A percentile compares a stretch with the other conserved stretches of the same genome.
Conservation (phyloP, 2,329 filamentous ascomycete species). For the Tolypocladium paradoxum region DNA sequence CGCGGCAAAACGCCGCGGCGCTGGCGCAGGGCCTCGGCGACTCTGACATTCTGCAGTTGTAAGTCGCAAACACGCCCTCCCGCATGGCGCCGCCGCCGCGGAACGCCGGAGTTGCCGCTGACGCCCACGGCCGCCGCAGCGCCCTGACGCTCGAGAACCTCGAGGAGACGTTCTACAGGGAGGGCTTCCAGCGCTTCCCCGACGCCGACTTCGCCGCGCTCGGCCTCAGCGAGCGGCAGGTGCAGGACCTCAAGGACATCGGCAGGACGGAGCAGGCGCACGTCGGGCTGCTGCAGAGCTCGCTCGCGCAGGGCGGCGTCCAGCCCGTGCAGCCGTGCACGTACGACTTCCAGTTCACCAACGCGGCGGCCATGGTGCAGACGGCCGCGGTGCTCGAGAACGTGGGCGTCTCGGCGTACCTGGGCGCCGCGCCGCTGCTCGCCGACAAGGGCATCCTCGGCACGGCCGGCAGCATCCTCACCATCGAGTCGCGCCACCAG, state of each 20-base stretch:
- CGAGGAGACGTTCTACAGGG: slow-evolving; percentile 60
- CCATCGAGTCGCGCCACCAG: slow-evolving; percentile 64
- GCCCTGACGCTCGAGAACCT: slow-evolving; percentile 67
- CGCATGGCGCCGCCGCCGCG: too few relatives aligned
- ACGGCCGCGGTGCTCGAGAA: slow-evolving; percentile 62
- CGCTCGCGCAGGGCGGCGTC: slow-evolving; percentile 51
- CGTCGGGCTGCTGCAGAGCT: slow-evolving; percentile 32
- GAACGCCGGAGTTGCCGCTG: too few relatives aligned
- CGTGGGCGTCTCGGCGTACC: slow-evolving; percentile 62
- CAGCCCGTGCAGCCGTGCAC: slow-evolving; percentile 57
- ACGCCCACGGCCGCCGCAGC: slow-evolving; percentile 7
- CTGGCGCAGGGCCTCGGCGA: slow-evolving; percentile 36
- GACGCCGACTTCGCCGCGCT: slow-evolving; percentile 51
- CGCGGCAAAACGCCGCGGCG: slow-evolving; percentile 39
- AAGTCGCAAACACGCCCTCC: too few relatives aligned
- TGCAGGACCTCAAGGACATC: slow-evolving; percentile 46
- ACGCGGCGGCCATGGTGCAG: slow-evolving; percentile 55
- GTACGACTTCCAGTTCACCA: slow-evolving; percentile 62
- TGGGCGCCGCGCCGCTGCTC: slow-evolving; percentile 59
- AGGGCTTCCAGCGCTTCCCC: slow-evolving; percentile 58
- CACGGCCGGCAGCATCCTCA: slow-evolving; percentile 59
- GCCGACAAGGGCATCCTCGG: slow-evolving; percentile 48
- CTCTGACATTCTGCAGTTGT: slow-evolving; percentile 50
- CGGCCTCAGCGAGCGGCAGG: slow-evolving; percentile 17
- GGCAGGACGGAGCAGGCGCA: slow-evolving; percentile 48